Base-by-base conservation (phyloP, 1,284 basidiomycete genomes). In the Ustilago crameri region DNA sequence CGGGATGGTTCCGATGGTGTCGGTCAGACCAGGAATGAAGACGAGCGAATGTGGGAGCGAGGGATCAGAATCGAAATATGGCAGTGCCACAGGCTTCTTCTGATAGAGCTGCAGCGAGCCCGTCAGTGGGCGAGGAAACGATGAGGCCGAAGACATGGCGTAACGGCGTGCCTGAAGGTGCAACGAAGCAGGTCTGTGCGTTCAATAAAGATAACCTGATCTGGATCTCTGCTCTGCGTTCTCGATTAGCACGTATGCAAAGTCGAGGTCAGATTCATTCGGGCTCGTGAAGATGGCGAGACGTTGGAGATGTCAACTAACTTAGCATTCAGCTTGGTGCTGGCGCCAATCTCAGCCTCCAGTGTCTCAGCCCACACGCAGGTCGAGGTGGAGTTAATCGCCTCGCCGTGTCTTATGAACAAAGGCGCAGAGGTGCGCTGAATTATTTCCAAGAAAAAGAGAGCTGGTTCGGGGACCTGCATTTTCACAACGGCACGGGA, bases 1-100 rank as follows among this genome's bases (percentile, higher is more conserved):
- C 1, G 80, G 80, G 5, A 78, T 49, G 9, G 74, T 65, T 18
- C 70, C 74, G 23, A 81, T 48, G 3, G 77, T 80, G 48, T 82
- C 79, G 17, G 72, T 78, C 1, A 82, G 65, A 2, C 80, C 80
- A 2, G 74, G 63, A 0, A 81, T 22, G 35, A 81, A 77, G 40
- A 82, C 41, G 12, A 81, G 55, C 18, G 68, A 60, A 26, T 82
- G 65, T 1, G 78, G 51, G 14, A 69, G 59, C 5, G 45, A 14
- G 5, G 65, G 46, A 18, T 74, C 50, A 24, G 75, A 62, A 48
- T 81, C 74, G 32, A 80, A 70, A 51, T 77, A 72, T 3, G 78
- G 66, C 10, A 81, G 41, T 1, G 70, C 44, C 3, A 74, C 38
- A 9, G 79, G 78, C 20, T 54, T 48, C 12, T 41, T 47, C 30